Evolutionary conservation across 2,329 filamentous ascomycete species (phyloP), one percentile per base, ranked within the genome.

Genomic region (Penicillium hesseltinei): DNA sequence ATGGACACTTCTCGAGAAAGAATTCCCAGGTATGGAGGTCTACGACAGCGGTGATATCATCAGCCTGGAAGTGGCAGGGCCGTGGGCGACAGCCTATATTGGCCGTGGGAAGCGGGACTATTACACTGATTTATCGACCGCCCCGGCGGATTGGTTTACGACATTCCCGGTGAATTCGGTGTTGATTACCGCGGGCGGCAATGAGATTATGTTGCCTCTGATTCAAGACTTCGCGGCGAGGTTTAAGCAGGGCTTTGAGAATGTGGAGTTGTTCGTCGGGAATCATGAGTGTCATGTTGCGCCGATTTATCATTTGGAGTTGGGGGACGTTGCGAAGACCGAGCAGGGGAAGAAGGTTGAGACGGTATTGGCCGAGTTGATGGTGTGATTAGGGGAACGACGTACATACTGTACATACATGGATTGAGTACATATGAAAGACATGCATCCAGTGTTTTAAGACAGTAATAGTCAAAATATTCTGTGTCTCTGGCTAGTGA

Each of bases 171-270:
- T 83, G 3, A 71, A 76, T 21, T 75, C 80, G 42, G 73, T 86
- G 1, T 64, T 85, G 25, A 74, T 87, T 5, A 79, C 80, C 60
- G 81, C 75, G 2, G 85, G 85, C 0, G 79, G 74, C 1, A 78
- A 81, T 48, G 85, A 88, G 71, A 73, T 85, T 15, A 60, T 87
- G 27, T 70, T 84, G 35, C 84, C 85, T 61, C 76, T 80, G 15
- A 85, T 88, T 49, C 66, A 77, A 48, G 76, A 79, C 21, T 80
- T 86, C 60, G 75, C 74, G 23, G 68, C 71, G 46, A 81, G 77
- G 55, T 73, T 86, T 27, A 75, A 77, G 62, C 71, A 74, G 33
- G 75, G 75, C 21, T 63, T 75, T 59, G 62, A 64, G 7, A 60
- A 66, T 17, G 68, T 69, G 25, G 74, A 75, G 17, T 63, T 74